Percentiles rank a stretch among this genome's conserved stretches.
phyloP scores from a whole-genome alignment of 179 eudicot genomes.

The Actinidia arguta region DNA sequence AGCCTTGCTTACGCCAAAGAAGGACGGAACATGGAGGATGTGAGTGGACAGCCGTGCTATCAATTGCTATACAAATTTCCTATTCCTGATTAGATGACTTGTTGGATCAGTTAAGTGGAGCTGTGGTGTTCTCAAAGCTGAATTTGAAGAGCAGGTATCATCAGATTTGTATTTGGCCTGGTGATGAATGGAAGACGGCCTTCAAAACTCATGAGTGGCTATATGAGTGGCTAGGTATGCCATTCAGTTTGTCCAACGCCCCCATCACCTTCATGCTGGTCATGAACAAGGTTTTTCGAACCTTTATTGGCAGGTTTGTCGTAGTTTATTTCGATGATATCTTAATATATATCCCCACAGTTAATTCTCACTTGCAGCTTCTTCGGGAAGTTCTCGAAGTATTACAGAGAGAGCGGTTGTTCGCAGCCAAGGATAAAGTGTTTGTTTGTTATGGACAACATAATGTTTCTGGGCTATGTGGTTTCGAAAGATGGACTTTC shows the following conservation, averaged over 20 bases:
- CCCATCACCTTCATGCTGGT: too few relatives aligned
- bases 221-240: neutral
- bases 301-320: too few relatives aligned
- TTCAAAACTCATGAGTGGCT: neutral
- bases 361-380: neutral
- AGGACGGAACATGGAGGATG: too few relatives aligned
- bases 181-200: conserved; percentile 6
- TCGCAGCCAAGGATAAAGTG: too few relatives aligned
- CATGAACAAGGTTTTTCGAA: too few relatives aligned
- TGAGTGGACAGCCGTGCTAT: neutral
- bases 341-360: neutral
- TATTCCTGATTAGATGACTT: conserved; percentile 1
- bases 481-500: neutral
- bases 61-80: neutral
- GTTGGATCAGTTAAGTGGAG: neutral
- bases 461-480: neutral
- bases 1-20: neutral
- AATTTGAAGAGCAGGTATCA: too few relatives aligned
- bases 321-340: too few relatives aligned
- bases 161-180: neutral
- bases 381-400: neutral
- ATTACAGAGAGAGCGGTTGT: too few relatives aligned
- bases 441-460: neutral
- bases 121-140: too few relatives aligned
- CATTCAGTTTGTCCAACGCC: too few relatives aligned